Base-by-base conservation (phyloP, 139 green algal genomes). In the Picochlorum sp. region DNA sequence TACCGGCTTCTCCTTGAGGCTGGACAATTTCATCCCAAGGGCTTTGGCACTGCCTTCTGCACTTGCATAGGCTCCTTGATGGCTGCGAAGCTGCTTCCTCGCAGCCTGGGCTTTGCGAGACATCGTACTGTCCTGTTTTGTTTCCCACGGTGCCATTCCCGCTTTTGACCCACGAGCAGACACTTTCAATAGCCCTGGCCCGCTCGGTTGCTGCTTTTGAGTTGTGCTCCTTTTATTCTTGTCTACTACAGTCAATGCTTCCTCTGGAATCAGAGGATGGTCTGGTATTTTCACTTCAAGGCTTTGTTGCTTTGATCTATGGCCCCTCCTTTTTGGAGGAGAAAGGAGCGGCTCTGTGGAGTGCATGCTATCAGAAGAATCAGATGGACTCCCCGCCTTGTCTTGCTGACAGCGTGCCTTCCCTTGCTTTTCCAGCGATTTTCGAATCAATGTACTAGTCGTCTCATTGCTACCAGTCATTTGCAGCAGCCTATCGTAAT, bases 401-500 rank as follows among this genome's bases (percentile, higher is more conserved):
- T 7, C 34, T 41, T 41, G 34, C 34, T 54, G 47, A 1, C 18
- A 21, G 16, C n/a, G 16, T 54, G n/a, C 16, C 47, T 54, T 54
- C n/a, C 18, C 18, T 9, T 21, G 47, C 15, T 26, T 54, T n/a
- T 54, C 47, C 47, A 54, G 6, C 47, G 47, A 54, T 13, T 54
- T 54, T 54, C 24, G 47, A 24, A 54, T 54, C 47, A 54, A 26
- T 20, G 16, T 21, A 26, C n/a, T 54, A 6, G 47, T 21, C 16
- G 47, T 26, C n/a, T 24, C 58, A 6, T 20, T 20, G n/a, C 37
- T 32, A 18, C 32, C 61, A 41, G 61, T 41, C 14, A 66, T 66
- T 32, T 66, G 15, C 61, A 59, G 52, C 15, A 66, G n/a, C 14
- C 61, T 28, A 21, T 66, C 61, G 24, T 66, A 66, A 54, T 66